Evolutionary conservation across 2,329 filamentous ascomycete genomes (phyloP), one percentile per base, ranked within the genome.

Genomic region (Sarocladium oryzae): DNA sequence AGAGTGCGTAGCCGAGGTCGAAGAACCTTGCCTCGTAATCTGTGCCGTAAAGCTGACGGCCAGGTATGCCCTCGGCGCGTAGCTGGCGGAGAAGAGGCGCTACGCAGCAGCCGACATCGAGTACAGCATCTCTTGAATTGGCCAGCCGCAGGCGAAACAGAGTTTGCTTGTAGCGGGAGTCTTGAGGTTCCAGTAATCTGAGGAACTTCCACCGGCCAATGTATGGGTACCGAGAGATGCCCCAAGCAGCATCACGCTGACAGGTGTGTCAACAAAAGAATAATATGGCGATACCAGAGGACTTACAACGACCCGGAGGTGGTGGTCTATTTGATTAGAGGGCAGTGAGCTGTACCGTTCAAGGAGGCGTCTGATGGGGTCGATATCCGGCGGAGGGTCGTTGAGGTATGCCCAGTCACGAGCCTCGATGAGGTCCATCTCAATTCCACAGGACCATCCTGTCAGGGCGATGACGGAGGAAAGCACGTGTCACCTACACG

Each of bases 1-100:
- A 88, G 18, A 88, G 69, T 51, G 84, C 79, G 61, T 84, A 82
- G 24, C 80, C 80, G n/a, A 79, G 62, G 10, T 79, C 70, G 50
- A 82, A 69, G 56, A 82, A 78, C n/a, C 66, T 66, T 18, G 68
- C 57, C 38, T 74, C 68, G 2, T 78, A 55, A 54, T 81, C 78
- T 3, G 69, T 66, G 16, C 75, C 78, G 53, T 73, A 73, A n/a
- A 82, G 62, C 41, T 73, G 70, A 15, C 66, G 60, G 4, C 71
- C 66, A 21, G 71, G 64, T 7, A 76, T 76, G 18, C 78, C 78
- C 52, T 79, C 75, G 49, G 66, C 64, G 10, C 70, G 67, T 24
- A 78, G 69, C 57, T 76, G 72, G n/a, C 75, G 70, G 26, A 78
- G 63, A 8, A 72, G 65, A 56, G 77, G 75, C 15, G 74, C 76